These are phyloP conservation scores for Lachnellula subtilissima DNA, from an alignment of 2,329 filamentous ascomycete species.

Conservation along the genomic window DNA sequence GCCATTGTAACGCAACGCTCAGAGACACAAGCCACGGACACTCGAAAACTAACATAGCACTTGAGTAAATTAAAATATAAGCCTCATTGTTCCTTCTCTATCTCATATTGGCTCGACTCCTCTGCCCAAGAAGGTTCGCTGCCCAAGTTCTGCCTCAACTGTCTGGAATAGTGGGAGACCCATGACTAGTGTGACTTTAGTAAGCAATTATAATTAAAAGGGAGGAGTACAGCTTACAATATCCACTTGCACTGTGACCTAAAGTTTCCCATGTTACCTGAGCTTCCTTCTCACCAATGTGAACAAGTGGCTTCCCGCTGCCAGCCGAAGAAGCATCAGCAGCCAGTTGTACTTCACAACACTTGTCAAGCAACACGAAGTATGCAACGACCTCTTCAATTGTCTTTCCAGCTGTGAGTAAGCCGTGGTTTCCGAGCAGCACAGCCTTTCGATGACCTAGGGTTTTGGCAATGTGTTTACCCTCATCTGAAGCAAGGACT, in stretches of 20 bases:
- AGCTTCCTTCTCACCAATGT: slow-evolving; percentile 63
- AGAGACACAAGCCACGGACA: too few relatives aligned
- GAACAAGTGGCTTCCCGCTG: slow-evolving; percentile 55
- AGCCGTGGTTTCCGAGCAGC: slow-evolving; percentile 47
- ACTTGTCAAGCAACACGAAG: slow-evolving; percentile 46
- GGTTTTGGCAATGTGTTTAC: slow-evolving; percentile 40
- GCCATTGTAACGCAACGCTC: slow-evolving; percentile 17
- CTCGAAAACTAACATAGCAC: too few relatives aligned
- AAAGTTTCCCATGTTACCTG: slow-evolving; percentile 60
- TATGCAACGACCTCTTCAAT: slow-evolving; percentile 47
- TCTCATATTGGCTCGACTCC: slow-evolving; percentile 9
- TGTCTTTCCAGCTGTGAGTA: slow-evolving; percentile 43
- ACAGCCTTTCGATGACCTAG: slow-evolving; percentile 45
- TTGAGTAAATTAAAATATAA: not conserved
- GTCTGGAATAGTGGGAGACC: slow-evolving; percentile 18
- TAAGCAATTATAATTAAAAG: not conserved
- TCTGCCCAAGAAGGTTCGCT: slow-evolving; percentile 14
- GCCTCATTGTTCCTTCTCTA: too few relatives aligned
- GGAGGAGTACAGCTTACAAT: slow-evolving; percentile 9
- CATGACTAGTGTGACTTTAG: slow-evolving; percentile 5
- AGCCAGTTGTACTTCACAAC: slow-evolving; percentile 42
- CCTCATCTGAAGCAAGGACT: slow-evolving; percentile 46
- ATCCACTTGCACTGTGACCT: slow-evolving; percentile 41
- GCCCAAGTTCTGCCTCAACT: slow-evolving; percentile 13
- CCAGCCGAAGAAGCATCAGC: slow-evolving; percentile 55